Percentiles rank a stretch among this genome's conserved stretches.
These are phyloP conservation scores for Tetrastigma voinierianum DNA, from an alignment of 164 flowering plant species.

Conservation along the genomic window DNA sequence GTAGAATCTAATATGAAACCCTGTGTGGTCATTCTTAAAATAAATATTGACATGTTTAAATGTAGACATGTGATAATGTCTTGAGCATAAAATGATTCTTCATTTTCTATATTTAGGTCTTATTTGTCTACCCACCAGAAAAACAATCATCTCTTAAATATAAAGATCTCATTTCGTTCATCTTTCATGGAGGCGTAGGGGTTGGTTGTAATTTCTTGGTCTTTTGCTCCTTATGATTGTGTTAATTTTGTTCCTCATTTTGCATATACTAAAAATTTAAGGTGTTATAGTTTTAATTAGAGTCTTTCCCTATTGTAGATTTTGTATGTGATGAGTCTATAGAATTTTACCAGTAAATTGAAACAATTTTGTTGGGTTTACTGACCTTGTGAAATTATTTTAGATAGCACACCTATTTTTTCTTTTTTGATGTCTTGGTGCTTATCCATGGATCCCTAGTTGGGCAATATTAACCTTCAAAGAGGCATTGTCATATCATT, in stretches of 20 bases:
- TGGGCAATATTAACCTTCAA: neutral
- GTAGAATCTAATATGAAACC: slow-evolving; percentile 86
- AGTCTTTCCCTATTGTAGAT: no score
- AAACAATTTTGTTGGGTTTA: neutral
- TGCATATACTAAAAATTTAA: no score
- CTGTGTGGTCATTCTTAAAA: slow-evolving; percentile 50
- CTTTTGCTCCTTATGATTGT: no score
- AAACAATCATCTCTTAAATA: slow-evolving; percentile 82
- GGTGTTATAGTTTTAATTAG: no score
- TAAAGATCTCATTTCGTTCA: slow-evolving; percentile 95
- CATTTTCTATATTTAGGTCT: slow-evolving; percentile 55
- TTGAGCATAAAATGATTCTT: neutral
- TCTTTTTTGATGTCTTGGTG: neutral
- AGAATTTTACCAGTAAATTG: no score
- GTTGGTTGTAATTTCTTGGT: slow-evolving; percentile 38
- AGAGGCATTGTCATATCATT: neutral
- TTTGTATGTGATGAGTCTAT: no score
- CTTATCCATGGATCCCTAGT: no score
- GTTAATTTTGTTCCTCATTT: no score
- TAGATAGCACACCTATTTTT: neutral
- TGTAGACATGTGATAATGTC: neutral
- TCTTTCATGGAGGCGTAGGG: slow-evolving; percentile 97
- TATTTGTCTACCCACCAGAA: slow-evolving; percentile 95
- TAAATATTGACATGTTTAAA: neutral
- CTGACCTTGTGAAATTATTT: neutral